These are phyloP conservation scores for Lotmaria passim DNA, from an alignment of 208 protist genomes.

Conservation along the genomic window DNA sequence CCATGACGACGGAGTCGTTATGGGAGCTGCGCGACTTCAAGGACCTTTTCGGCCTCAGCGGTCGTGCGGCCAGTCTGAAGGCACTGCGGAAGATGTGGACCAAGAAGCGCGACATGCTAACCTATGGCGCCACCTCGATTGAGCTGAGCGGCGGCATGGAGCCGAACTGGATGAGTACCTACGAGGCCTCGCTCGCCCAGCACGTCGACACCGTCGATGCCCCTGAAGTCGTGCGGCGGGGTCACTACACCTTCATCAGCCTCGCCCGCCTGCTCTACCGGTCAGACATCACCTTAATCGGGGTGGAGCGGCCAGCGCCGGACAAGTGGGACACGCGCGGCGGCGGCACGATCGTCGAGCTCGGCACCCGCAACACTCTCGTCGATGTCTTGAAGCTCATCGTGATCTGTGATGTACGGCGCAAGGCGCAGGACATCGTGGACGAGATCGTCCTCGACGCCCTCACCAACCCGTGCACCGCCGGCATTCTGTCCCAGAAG, in stretches of 20 bases:
- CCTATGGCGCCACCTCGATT: slow-evolving; percentile 34
- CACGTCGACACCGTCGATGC: slow-evolving; percentile 36
- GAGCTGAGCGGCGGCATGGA: slow-evolving; percentile 25
- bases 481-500: neutral
- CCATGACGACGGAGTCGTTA: slow-evolving; percentile 32
- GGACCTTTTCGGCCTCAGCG: slow-evolving; percentile 35
- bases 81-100: slow-evolving; percentile 34
- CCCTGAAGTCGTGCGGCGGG: slow-evolving; percentile 24
- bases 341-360: slow-evolving; percentile 25
- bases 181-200: slow-evolving; percentile 51
- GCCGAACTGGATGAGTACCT: slow-evolving; percentile 41
- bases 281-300: slow-evolving; percentile 35
- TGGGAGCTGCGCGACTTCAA: slow-evolving; percentile 46
- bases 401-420: slow-evolving; percentile 37
- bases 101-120: slow-evolving; percentile 44
- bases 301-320: slow-evolving; percentile 26
- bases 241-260: slow-evolving; percentile 39
- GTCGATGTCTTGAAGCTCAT: slow-evolving; percentile 39
- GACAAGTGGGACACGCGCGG: neutral
- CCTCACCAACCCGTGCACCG: slow-evolving; percentile 22
- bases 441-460: slow-evolving; percentile 21
- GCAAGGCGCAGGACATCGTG: slow-evolving; percentile 28
- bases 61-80: slow-evolving; percentile 30
- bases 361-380: slow-evolving; percentile 34
- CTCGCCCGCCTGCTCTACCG: slow-evolving; percentile 36